These are phyloP conservation scores for Suhomyces prunicola DNA, from an alignment of 805 yeast species.

Conservation along the genomic window DNA sequence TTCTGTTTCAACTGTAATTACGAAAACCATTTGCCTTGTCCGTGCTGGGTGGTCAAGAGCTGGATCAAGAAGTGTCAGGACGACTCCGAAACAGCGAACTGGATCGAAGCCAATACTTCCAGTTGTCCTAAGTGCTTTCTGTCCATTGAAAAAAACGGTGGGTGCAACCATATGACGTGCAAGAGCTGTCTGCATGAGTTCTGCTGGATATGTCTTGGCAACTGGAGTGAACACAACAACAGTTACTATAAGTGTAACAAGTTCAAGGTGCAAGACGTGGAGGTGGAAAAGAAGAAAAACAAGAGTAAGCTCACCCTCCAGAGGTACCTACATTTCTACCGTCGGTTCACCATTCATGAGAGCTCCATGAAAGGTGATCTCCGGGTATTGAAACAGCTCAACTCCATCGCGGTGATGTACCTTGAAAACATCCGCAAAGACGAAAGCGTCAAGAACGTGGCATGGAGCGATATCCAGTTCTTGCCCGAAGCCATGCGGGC, in stretches of 20 bases:
- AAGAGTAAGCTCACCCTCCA: constrained; percentile 50
- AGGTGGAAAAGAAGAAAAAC: constrained; percentile 40
- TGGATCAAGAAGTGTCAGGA: constrained; percentile 83
- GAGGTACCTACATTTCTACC: constrained; percentile 72
- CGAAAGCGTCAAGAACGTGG: constrained; percentile 27
- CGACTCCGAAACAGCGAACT: constrained; percentile 83
- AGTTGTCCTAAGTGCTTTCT: constrained; percentile 80
- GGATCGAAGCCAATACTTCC: constrained; percentile 84
- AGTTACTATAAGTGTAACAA: constrained; percentile 66
- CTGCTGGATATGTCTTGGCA: constrained; percentile 88
- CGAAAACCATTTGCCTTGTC: constrained; percentile 82
- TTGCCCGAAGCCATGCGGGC: constrained; percentile 68
- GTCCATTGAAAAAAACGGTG: constrained; percentile 88
- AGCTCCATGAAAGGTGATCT: constrained; percentile 71
- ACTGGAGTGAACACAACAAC: constrained; percentile 70
- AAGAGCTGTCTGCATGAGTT: constrained; percentile 72
- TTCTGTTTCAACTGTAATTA: constrained; percentile 77
- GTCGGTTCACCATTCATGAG: constrained; percentile 73
- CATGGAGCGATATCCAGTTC: constrained; percentile 89
- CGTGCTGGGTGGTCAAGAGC: constrained; percentile 61
- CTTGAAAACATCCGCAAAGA: constrained; percentile 54
- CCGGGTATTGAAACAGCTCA: constrained; percentile 59
- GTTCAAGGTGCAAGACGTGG: constrained; percentile 30
- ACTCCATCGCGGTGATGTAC: constrained; percentile 56
- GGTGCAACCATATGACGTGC: constrained; percentile 96